These are phyloP conservation scores for Mycena belliarum DNA, from an alignment of 768 basidiomycete genomes.

Conservation along the genomic window DNA sequence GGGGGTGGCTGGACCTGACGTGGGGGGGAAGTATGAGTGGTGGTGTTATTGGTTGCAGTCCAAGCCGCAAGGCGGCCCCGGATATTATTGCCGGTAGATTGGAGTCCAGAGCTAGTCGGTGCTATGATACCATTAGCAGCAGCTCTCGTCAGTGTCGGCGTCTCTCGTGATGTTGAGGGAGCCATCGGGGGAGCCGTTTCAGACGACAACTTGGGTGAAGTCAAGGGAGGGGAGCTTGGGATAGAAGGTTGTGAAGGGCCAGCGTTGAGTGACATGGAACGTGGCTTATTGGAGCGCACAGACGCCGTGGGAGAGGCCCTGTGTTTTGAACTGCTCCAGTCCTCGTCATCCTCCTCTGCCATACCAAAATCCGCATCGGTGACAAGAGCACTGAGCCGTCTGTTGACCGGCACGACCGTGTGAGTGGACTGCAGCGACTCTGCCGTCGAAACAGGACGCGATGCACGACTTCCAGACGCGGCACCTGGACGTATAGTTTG, in stretches of 20 bases:
- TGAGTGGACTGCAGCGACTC: conserved; percentile 75
- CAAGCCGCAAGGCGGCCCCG: conserved; percentile 51
- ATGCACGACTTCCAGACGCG: conserved; percentile 44
- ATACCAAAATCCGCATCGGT: conserved; percentile 68
- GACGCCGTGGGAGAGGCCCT: conserved; percentile 46
- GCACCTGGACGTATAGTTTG: conserved; percentile 66
- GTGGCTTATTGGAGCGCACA: conserved; percentile 51
- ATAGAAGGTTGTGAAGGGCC: conserved; percentile 36
- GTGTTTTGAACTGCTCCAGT: conserved; percentile 24
- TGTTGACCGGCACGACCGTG: conserved; percentile 68
- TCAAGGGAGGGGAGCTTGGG: conserved; percentile 35
- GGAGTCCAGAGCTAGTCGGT: conserved; percentile 33
- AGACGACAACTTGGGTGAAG: conserved; percentile 34
- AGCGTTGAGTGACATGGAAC: conserved; percentile 66
- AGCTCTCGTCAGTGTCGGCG: conserved; percentile 42
- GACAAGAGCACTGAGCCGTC: conserved; percentile 67
- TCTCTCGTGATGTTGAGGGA: conserved; percentile 34
- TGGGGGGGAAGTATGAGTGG: conserved; percentile 15
- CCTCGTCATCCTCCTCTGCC: conserved; percentile 63
- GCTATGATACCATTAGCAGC: conserved; percentile 45
- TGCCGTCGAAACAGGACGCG: conserved; percentile 76
- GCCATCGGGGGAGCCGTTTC: conserved; percentile 26
- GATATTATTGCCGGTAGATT: conserved; percentile 43
- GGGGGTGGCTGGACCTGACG: conserved; percentile 21
- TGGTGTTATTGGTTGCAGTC: conserved; percentile 34